Base-by-base conservation (phyloP, 116 monocot genomes). In the Phalaenopsis hybrid region DNA sequence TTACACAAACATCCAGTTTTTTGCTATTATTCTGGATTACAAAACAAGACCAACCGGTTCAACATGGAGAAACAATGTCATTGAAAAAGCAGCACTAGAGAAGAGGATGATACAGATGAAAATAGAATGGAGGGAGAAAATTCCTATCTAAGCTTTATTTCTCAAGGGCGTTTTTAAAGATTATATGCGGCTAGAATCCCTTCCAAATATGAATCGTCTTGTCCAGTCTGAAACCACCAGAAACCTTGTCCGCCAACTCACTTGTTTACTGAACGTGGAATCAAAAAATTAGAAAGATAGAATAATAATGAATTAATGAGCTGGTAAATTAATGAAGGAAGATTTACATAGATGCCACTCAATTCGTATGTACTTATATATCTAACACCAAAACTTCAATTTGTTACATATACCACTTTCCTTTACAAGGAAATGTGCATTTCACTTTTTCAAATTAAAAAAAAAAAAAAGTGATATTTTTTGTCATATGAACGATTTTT, bases 191-290 rank as follows among this genome's bases (percentile, higher is more conserved):
- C 96, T 94, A 0, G 94, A 94, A 67, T 96, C 96, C 82, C 94
- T 92, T 20, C 94, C 96, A 80, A 94, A 92, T 69, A 96, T 85
- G 88, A 94, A 94, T 41, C 90, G 51, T 73, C 88, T 85, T 7
- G 61, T 85, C 96, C 94, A 96, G 79, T 94, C 92, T 0, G 92
- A 88, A 61, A 96, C 69, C 21, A 94, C 94, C 63, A 92, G 79
- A 37, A 85, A 5, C 83, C 92, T 86, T 5, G 96, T 96, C 57
- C 96, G 90, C 96, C 96, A 96, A 78, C 96, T 92, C 46, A 96
- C 92, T 94, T 96, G 96, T 83, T 96, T 96, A 86, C 94, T 96
- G 85, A 3, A 85, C 11, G 33, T 37, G 46, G 45, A 51, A 61
- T 78, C 16, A n/a, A 81, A 55, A 78, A 61, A 75, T 20, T 9